Conservation (phyloP, 2,329 filamentous ascomycete genomes). For the Simplicillium aogashimaense region DNA sequence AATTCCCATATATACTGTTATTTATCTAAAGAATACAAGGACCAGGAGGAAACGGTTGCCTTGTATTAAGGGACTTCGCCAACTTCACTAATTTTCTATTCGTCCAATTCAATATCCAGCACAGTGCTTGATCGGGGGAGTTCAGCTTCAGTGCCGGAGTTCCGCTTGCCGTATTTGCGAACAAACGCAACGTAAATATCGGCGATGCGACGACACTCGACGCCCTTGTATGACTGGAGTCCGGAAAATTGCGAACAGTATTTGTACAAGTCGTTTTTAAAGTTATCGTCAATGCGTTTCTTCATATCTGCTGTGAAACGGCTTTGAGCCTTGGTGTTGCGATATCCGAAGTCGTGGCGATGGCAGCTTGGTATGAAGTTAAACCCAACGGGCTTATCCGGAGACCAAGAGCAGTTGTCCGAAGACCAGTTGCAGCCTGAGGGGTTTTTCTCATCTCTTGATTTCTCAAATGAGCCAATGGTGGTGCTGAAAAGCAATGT, state of each 20-base stretch:
- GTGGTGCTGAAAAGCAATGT: slow-evolving; percentile 3
- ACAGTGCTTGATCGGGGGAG: background rate
- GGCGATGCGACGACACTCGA: slow-evolving; percentile 8
- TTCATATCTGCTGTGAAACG: slow-evolving; percentile 22
- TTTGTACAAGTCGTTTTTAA: slow-evolving; percentile 21
- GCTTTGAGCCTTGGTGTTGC: slow-evolving; percentile 23
- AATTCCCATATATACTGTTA: no score
- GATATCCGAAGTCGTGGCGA: slow-evolving; percentile 16
- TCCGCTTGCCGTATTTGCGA: slow-evolving; percentile 9
- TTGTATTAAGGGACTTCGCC: no score
- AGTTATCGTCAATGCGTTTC: slow-evolving; percentile 27
- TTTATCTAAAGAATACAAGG: no score
- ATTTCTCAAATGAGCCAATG: slow-evolving; percentile 1
- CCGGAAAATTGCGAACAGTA: slow-evolving; percentile 9
- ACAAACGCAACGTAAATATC: slow-evolving; percentile 12
- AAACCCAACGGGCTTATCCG: slow-evolving; percentile 26
- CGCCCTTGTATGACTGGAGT: slow-evolving; percentile 4
- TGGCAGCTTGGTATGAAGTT: slow-evolving; percentile 17
- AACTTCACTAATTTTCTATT: no score
- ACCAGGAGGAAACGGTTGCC: no score
- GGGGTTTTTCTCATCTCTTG: slow-evolving; percentile 23
- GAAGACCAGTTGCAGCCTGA: slow-evolving; percentile 22
- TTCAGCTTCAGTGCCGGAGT: background rate
- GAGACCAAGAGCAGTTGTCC: slow-evolving; percentile 24
- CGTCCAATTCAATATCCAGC: slow-evolving; percentile 3